Percentiles rank a stretch among this genome's conserved stretches.
These are phyloP conservation scores for Yarrowia sp. DNA, from an alignment of 805 yeast genomes.

Conservation along the genomic window DNA sequence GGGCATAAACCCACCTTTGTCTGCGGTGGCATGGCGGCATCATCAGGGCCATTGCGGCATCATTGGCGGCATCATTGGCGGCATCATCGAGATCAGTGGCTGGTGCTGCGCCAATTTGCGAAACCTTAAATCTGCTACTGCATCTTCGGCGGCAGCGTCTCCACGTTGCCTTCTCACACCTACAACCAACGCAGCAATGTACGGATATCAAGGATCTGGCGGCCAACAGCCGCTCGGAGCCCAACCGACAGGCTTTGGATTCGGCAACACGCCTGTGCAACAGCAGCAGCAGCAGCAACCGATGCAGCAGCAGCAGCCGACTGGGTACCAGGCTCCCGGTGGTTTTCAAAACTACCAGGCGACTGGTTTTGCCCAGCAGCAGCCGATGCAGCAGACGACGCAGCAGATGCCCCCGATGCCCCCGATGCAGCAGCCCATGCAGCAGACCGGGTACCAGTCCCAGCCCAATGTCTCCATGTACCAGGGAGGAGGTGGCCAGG, in stretches of 20 bases:
- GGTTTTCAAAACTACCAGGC: slow-evolving; percentile 26
- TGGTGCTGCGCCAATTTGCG: slow-evolving; percentile 17
- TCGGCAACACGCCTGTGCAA: slow-evolving; percentile 23
- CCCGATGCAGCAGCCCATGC: slow-evolving; percentile 31
- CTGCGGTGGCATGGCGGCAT: background rate
- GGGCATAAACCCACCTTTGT: background rate
- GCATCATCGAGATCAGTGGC: background rate
- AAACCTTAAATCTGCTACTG: background rate
- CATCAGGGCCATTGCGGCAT: background rate
- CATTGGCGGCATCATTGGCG: background rate
- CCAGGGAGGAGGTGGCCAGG: slow-evolving; percentile 24
- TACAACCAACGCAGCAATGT: slow-evolving; percentile 7
- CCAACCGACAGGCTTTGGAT: slow-evolving; percentile 30
- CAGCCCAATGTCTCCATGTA: slow-evolving; percentile 27
- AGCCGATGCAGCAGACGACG: background rate
- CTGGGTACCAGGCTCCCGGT: slow-evolving; percentile 18
- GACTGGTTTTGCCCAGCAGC: slow-evolving; percentile 28
- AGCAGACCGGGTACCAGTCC: slow-evolving; percentile 26
- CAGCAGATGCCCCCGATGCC: slow-evolving; percentile 31
- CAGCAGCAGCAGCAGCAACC: slow-evolving; percentile 24
- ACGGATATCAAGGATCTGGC: slow-evolving; percentile 28
- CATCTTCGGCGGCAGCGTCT: background rate
- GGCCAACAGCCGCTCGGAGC: slow-evolving; percentile 28
- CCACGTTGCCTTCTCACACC: background rate
- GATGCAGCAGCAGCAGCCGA: slow-evolving; percentile 14